phyloP scores from a whole-genome alignment of 768 basidiomycete species.

The Xanthoconium stramineum region DNA sequence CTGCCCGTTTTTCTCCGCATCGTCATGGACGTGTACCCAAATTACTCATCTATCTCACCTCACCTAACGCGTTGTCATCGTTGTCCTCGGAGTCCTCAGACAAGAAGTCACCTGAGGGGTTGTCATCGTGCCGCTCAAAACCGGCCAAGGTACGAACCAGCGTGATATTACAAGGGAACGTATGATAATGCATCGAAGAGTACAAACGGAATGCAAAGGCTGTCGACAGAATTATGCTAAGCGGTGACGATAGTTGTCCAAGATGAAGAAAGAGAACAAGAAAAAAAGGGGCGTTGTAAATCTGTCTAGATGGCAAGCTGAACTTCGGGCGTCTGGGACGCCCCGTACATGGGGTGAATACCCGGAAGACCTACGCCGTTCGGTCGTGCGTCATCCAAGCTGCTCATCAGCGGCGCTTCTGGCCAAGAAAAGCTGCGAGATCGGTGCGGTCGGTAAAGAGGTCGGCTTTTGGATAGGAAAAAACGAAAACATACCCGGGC shows the following conservation, averaged over 20 bases:
- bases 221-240: background rate
- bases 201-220: background rate
- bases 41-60: too few relatives aligned
- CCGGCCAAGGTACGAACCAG: too few relatives aligned
- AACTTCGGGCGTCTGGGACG: constrained; percentile 15
- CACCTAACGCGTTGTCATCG: too few relatives aligned
- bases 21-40: too few relatives aligned
- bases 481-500: constrained; percentile 49
- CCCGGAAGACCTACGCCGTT: constrained; percentile 16
- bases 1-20: too few relatives aligned
- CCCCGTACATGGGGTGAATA: constrained; percentile 18
- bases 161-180: background rate
- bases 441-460: background rate
- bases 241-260: background rate
- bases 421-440: constrained; percentile 32
- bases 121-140: too few relatives aligned
- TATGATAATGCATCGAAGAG: background rate
- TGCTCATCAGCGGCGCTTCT: constrained; percentile 24
- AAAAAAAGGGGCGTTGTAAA: background rate
- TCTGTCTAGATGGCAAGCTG: constrained; percentile 25
- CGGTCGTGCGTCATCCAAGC: constrained; percentile 15
- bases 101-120: too few relatives aligned
- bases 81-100: too few relatives aligned
- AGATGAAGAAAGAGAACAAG: background rate
- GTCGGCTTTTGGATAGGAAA: background rate